Evolutionary conservation across 345 rosid species (phyloP).

Genomic region (Eutrema yunnanense): DNA sequence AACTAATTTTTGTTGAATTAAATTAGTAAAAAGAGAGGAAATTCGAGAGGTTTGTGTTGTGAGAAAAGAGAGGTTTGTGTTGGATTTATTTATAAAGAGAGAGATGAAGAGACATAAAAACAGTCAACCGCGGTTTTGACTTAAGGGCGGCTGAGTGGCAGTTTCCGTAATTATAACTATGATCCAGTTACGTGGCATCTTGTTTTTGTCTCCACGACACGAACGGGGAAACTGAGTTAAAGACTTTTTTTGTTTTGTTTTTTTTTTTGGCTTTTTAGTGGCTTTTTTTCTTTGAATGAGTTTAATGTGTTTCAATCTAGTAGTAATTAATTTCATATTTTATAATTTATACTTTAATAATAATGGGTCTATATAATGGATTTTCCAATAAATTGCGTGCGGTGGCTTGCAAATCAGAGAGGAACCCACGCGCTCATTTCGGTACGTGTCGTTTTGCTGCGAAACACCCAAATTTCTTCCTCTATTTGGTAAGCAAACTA

Average conservation of each 20-base stretch:
- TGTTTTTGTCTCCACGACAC: conserved; percentile 30
- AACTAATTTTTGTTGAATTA: background rate
- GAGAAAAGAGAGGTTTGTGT: background rate
- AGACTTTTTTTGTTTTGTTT: background rate
- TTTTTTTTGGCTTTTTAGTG: background rate
- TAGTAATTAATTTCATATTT: too few species aligned
- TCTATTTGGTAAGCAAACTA: background rate
- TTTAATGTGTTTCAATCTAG: too few species aligned
- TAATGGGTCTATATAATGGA: too few species aligned
- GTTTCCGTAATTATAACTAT: background rate
- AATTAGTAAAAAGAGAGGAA: background rate
- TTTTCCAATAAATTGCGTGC: too few species aligned
- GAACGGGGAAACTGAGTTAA: background rate
- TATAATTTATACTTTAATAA: too few species aligned
- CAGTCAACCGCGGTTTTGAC: conserved; percentile 33
- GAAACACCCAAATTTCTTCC: background rate
- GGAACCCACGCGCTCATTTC: conserved; percentile 3
- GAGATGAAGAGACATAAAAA: background rate
- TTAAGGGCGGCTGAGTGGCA: conserved; percentile 25
- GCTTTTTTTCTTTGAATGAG: background rate
- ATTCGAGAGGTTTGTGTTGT: background rate
- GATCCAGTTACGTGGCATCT: background rate
- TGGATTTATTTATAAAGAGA: conserved; percentile 5
- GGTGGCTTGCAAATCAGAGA: background rate
- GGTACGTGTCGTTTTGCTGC: conserved; percentile 2